Evolutionary conservation across 768 basidiomycete species (phyloP).

Genomic region (Tulasnella sp.): DNA sequence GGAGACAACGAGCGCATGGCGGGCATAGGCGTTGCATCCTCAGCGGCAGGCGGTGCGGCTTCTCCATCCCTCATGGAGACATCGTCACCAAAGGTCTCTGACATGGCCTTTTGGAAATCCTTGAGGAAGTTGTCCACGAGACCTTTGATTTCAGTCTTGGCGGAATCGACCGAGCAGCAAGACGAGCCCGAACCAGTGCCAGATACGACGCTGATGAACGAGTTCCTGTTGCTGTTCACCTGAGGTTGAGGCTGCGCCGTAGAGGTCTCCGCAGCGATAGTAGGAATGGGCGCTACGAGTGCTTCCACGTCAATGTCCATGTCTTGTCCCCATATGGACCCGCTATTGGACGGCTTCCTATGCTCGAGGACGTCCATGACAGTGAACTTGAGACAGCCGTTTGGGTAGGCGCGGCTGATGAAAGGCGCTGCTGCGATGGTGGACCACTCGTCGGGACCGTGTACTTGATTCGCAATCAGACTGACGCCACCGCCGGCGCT

Average conservation of each 20-base stretch:
- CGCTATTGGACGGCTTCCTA: conserved; percentile 4
- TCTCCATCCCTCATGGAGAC: conserved; percentile 4
- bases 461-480: conserved; percentile 11
- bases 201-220: too few relatives aligned
- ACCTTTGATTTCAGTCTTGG: conserved; percentile 38
- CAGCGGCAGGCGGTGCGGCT: neutral
- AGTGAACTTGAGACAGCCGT: conserved; percentile 14
- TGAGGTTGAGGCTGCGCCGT: neutral
- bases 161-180: conserved; percentile 38
- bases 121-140: conserved; percentile 42
- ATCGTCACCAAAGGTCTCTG: conserved; percentile 28
- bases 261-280: neutral
- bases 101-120: conserved; percentile 40
- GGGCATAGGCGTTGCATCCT: neutral
- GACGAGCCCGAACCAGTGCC: neutral
- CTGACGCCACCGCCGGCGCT: neutral
- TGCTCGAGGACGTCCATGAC: conserved; percentile 7
- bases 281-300: neutral
- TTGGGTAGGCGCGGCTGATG: neutral
- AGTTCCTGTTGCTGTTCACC: neutral
- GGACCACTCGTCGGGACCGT: conserved; percentile 6
- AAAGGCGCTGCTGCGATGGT: conserved; percentile 9
- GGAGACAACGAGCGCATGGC: neutral
- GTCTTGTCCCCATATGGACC: neutral
- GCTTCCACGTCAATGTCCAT: conserved; percentile 11